Conservation (phyloP, 2,329 filamentous ascomycete genomes). For the Nothophoma quercina region DNA sequence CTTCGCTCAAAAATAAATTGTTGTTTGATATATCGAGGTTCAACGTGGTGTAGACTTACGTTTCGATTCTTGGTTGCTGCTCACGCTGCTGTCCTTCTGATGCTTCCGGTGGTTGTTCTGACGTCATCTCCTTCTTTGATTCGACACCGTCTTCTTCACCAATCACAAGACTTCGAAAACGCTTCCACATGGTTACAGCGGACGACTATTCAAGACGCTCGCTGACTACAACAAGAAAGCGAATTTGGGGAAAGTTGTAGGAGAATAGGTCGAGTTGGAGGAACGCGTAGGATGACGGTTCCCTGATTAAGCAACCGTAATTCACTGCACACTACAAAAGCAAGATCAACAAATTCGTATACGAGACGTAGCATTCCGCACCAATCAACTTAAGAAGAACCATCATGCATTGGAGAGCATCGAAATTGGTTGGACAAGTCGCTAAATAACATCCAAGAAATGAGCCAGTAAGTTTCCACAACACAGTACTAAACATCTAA, state of each 20-base stretch:
- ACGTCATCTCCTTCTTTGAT: background rate
- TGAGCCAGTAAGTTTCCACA: too few relatives aligned
- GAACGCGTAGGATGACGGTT: too few relatives aligned
- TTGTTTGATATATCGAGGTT: background rate
- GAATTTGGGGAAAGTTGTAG: background rate
- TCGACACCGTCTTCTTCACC: background rate
- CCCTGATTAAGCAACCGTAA: background rate
- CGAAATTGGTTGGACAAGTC: background rate
- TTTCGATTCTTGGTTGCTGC: background rate
- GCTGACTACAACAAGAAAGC: too few relatives aligned
- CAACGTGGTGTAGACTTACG: background rate
- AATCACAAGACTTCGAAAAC: background rate
- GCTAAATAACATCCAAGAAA: too few relatives aligned
- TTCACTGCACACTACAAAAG: background rate
- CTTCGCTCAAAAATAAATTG: background rate
- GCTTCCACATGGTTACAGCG: background rate
- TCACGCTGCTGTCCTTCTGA: too few relatives aligned
- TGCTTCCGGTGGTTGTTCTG: background rate
- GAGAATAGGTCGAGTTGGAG: too few relatives aligned
- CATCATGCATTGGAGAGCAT: too few relatives aligned
- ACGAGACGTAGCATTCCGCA: too few relatives aligned
- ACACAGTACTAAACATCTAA: too few relatives aligned
- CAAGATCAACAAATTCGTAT: too few relatives aligned
- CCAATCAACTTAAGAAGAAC: too few relatives aligned
- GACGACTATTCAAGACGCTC: too few relatives aligned